Evolutionary conservation across 371 early-diverging fungal species (phyloP), one percentile per base, ranked within the genome.

Genomic region (Astathelohania contejeani): DNA sequence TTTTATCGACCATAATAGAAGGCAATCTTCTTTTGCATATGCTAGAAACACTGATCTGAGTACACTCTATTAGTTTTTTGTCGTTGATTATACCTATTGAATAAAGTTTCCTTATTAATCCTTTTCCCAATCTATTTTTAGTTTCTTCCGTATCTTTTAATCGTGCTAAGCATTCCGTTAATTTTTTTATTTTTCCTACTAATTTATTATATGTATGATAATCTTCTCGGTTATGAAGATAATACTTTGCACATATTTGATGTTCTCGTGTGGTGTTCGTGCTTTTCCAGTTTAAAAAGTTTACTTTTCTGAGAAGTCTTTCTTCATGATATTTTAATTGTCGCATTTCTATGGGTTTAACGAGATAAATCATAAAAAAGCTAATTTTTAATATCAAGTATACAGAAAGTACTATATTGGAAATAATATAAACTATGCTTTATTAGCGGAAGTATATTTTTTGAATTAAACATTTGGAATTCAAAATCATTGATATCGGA

Each of bases 251-350:
- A 65, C 89, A 84, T n/a, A 90, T 82, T 61, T 82, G 77, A 58
- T 84, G 83, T 74, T 94, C 93, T 47, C 82, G 80, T 45, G 85
- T 70, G 24, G 83, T 83, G 64, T 84, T 80, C 42, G 90, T 90
- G 35, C 81, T 80, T 75, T 88, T 88, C 90, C 90, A 96, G 23
- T 91, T 83, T 44, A 92, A 68, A 59, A 96, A 90, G 75, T 96
- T 88, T 42, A 93, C 92, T 81, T 93, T 93, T 72, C 86, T 85
- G 40, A 96, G 78, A 12, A 96, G 80, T 77, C 90, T 93, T 75
- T 88, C 78, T 76, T 96, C 97, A 78, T 96, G 95, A 77, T 82
- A 81, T 68, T 92, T 88, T 56, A 95, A 72, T 67, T 87, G 25
- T 63, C 75, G 59, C 75, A 75, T 75, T 12, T 16, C 6, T 43